Conservation (phyloP, 257 asterid species). For the Petrea volubilis region DNA sequence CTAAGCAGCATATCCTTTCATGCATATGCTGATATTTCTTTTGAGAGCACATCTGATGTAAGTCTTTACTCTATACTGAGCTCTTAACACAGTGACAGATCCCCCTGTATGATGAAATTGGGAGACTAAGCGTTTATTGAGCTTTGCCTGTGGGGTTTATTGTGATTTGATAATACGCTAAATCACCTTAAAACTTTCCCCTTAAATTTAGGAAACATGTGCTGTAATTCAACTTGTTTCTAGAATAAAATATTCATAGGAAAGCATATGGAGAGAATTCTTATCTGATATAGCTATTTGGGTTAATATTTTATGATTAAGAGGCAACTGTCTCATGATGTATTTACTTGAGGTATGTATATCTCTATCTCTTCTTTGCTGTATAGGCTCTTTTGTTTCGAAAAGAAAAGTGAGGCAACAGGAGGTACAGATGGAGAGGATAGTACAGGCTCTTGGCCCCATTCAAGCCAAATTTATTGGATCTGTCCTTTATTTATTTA, state of each 20-base stretch:
- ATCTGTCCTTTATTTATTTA: background rate
- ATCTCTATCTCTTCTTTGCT: background rate
- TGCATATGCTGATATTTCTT: conserved; percentile 84
- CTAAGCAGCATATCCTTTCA: conserved; percentile 80
- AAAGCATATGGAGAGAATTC: background rate
- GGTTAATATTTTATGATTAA: too few relatives aligned
- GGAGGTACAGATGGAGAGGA: background rate
- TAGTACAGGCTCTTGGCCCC: background rate
- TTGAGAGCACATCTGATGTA: conserved; percentile 76
- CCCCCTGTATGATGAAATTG: conserved; percentile 3
- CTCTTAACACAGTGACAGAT: conserved; percentile 4
- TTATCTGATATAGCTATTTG: background rate
- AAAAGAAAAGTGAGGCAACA: background rate
- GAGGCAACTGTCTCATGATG: too few relatives aligned
- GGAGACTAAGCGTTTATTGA: conserved; percentile 8
- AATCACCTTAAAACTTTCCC: background rate
- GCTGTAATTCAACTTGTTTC: background rate
- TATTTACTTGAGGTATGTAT: too few relatives aligned
- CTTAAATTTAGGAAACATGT: background rate
- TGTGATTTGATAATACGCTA: too few relatives aligned
- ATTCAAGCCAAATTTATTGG: background rate
- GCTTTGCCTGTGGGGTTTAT: background rate
- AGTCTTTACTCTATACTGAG: conserved; percentile 37
- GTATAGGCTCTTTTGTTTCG: background rate
- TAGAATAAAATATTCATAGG: background rate